These are phyloP conservation scores for Cladosporium halotolerans DNA, from an alignment of 2,329 filamentous ascomycete genomes.

Conservation along the genomic window DNA sequence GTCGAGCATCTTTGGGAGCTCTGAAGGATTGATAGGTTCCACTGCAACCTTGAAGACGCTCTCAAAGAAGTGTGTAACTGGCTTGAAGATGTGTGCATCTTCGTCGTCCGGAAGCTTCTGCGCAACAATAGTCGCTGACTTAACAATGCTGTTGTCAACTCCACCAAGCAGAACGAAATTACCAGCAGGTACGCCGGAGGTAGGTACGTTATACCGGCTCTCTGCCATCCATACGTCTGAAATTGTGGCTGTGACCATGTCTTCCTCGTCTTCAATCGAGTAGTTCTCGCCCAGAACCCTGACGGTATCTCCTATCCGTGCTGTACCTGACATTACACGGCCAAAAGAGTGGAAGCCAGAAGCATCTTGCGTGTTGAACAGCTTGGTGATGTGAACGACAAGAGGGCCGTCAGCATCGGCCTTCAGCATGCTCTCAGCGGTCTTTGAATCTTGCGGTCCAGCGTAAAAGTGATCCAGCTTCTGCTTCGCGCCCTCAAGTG, in stretches of 20 bases:
- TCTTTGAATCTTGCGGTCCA: slow-evolving; percentile 74
- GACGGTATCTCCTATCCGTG: slow-evolving; percentile 72
- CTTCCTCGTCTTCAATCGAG: slow-evolving; percentile 94
- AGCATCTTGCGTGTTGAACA: slow-evolving; percentile 87
- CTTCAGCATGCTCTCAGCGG: slow-evolving; percentile 69
- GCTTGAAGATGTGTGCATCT: slow-evolving; percentile 91
- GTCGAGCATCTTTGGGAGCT: slow-evolving; percentile 97
- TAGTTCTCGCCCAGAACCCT: slow-evolving; percentile 92
- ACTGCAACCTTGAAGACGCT: slow-evolving; percentile 97
- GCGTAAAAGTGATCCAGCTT: slow-evolving; percentile 86
- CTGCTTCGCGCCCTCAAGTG: slow-evolving; percentile 67
- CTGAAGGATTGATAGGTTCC: slow-evolving; percentile 95
- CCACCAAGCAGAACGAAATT: slow-evolving; percentile 89
- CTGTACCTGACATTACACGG: slow-evolving; percentile 86
- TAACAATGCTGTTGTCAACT: slow-evolving; percentile 96
- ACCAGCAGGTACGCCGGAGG: slow-evolving; percentile 85
- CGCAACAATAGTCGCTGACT: slow-evolving; percentile 85
- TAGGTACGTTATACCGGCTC: slow-evolving; percentile 86
- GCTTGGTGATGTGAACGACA: slow-evolving; percentile 85
- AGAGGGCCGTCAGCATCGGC: slow-evolving; percentile 88
- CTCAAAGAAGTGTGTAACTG: slow-evolving; percentile 89
- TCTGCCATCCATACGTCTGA: slow-evolving; percentile 84
- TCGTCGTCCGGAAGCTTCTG: slow-evolving; percentile 76
- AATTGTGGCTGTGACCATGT: slow-evolving; percentile 84
- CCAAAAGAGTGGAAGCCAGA: slow-evolving; percentile 86